Conservation (phyloP, 2,329 filamentous ascomycete genomes). For the Apiospora pterosperma region DNA sequence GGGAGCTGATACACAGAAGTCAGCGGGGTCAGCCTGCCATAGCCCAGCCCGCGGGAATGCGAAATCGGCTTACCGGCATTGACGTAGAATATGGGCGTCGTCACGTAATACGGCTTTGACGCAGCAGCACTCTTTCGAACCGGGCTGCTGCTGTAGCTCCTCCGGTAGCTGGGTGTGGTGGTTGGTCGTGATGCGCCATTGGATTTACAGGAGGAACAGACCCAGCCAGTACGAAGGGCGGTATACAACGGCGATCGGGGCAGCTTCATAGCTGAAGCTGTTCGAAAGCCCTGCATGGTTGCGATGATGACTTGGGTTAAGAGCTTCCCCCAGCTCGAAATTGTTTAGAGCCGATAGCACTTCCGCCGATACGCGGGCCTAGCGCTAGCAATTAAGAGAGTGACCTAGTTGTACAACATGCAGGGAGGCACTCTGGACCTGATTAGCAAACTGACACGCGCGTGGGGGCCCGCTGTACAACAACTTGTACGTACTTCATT, state of each 20-base stretch:
- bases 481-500: no score
- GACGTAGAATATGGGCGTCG: conserved; percentile 98
- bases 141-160: conserved; percentile 13
- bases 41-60: not conserved
- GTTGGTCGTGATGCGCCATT: not conserved
- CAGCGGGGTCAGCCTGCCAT: conserved; percentile 14
- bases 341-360: not conserved
- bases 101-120: conserved; percentile 94
- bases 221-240: not conserved
- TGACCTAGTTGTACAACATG: no score
- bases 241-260: not conserved
- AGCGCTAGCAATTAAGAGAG: not conserved
- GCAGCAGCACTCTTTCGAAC: conserved; percentile 43
- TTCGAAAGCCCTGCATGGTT: conserved; percentile 1
- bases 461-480: not conserved
- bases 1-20: conserved; percentile 58
- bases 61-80: conserved; percentile 69
- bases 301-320: not conserved
- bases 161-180: not conserved
- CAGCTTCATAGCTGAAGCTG: not conserved
- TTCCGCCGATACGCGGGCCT: not conserved
- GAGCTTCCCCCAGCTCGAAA: not conserved
- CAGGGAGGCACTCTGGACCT: no score
- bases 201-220: not conserved
- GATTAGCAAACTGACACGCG: no score